phyloP scores from a whole-genome alignment of 1,284 basidiomycete species.

The Volvariella volvacea region DNA sequence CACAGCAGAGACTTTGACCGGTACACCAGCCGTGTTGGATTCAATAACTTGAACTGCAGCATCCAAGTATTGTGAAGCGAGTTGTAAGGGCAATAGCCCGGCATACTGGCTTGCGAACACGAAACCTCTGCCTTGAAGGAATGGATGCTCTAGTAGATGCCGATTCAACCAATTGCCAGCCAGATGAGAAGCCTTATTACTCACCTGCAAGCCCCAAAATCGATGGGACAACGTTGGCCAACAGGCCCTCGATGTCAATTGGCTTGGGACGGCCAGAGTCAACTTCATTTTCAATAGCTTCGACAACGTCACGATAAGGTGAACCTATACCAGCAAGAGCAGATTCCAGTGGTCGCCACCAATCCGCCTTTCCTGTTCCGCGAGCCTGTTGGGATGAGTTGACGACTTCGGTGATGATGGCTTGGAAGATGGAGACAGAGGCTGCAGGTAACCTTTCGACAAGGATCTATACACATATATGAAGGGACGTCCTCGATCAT shows the following conservation, averaged over 20 bases:
- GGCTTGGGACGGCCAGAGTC: conserved; percentile 55
- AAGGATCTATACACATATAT: conserved; percentile 45
- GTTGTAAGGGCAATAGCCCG: conserved; percentile 60
- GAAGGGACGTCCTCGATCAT: conserved; percentile 6
- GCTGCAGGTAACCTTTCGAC: conserved; percentile 61
- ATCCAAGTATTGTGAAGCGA: conserved; percentile 80
- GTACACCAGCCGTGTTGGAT: conserved; percentile 58
- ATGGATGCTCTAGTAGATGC: conserved; percentile 59
- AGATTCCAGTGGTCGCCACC: conserved; percentile 89
- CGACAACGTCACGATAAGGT: conserved; percentile 70
- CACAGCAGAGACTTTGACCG: conserved; percentile 91
- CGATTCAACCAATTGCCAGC: background rate
- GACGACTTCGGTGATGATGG: conserved; percentile 50
- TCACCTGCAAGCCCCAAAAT: conserved; percentile 61
- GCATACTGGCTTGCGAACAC: conserved; percentile 92
- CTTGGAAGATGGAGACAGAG: conserved; percentile 53
- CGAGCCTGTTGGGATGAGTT: conserved; percentile 47
- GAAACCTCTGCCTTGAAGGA: conserved; percentile 91
- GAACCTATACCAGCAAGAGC: conserved; percentile 81
- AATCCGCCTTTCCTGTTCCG: conserved; percentile 44
- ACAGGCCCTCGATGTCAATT: conserved; percentile 73
- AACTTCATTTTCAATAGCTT: conserved; percentile 71
- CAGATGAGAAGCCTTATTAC: conserved; percentile 11
- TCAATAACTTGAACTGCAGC: conserved; percentile 86
- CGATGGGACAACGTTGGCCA: conserved; percentile 75